Conservation (phyloP, 2,329 filamentous ascomycete species). For the Dichotomopilus funicola region DNA sequence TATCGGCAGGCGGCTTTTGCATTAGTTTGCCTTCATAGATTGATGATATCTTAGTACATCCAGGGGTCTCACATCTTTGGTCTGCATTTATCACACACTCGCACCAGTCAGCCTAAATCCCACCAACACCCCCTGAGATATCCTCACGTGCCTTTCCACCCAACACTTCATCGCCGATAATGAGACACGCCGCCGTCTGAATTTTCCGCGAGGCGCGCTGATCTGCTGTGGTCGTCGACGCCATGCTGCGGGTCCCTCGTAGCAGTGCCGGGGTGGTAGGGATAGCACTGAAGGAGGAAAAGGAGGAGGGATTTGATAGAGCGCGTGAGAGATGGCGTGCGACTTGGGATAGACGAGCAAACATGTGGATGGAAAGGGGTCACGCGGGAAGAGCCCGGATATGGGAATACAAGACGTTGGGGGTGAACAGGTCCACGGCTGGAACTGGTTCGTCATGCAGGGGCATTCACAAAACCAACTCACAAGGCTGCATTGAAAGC, state of each 20-base stretch:
- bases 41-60: background rate
- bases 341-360: constrained; percentile 67
- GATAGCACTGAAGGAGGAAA: constrained; percentile 10
- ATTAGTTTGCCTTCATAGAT: no score
- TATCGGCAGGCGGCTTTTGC: constrained; percentile 27
- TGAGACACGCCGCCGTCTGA: constrained; percentile 82
- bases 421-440: no score
- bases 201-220: constrained; percentile 61
- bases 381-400: no score
- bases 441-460: no score
- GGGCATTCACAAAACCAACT: no score
- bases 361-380: constrained; percentile 47
- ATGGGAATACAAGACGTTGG: no score
- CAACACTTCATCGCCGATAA: constrained; percentile 96
- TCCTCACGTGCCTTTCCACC: constrained; percentile 70
- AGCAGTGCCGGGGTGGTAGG: background rate
- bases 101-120: background rate
- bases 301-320: constrained; percentile 48
- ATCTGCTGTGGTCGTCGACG: constrained; percentile 41
- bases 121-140: background rate
- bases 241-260: constrained; percentile 33
- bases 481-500: no score
- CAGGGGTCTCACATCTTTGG: constrained; percentile 24
- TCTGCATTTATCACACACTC: constrained; percentile 13
- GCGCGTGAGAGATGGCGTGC: constrained; percentile 62